Conservation (phyloP, 106 monocot species). For the Agapanthus africanus region DNA sequence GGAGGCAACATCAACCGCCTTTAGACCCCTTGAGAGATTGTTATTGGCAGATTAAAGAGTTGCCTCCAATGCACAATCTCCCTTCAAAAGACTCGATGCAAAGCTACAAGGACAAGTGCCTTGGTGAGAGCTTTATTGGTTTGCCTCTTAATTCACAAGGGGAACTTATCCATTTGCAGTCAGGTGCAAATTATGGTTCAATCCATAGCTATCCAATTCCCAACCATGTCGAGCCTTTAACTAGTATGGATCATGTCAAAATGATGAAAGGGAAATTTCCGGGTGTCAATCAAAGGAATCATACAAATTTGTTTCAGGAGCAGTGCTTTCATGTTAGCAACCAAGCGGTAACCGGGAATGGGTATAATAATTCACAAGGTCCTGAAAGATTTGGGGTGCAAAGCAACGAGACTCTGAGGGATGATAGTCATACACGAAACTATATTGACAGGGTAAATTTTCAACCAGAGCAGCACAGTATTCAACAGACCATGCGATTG, state of each 20-base stretch:
- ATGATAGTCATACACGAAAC: constrained; percentile 6
- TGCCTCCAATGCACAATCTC: neutral
- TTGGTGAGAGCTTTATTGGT: constrained; percentile 29
- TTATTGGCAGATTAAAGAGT: constrained; percentile 3
- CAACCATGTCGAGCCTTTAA: constrained; percentile 5
- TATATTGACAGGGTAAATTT: constrained; percentile 8
- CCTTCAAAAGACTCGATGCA: constrained; percentile 12
- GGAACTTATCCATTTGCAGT: constrained; percentile 44
- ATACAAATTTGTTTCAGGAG: constrained; percentile 15
- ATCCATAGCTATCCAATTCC: constrained; percentile 5
- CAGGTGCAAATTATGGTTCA: constrained; percentile 23
- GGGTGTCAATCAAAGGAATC: constrained; percentile 8
- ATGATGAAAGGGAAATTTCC: constrained; percentile 10
- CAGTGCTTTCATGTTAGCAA: constrained; percentile 17
- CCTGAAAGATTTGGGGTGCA: constrained; percentile 18
- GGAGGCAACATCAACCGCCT: constrained; percentile 2
- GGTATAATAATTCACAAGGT: constrained; percentile 13
- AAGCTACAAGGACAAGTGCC: constrained; percentile 14
- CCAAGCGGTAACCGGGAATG: constrained; percentile 10
- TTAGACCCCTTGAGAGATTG: neutral
- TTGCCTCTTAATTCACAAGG: constrained; percentile 80
- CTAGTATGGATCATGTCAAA: constrained; percentile 8
- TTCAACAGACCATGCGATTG: constrained; percentile 50
- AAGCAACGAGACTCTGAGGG: constrained; percentile 1
- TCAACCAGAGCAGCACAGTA: constrained; percentile 15